A percentile compares a stretch with the other conserved stretches of the same genome.
Evolutionary conservation across 140 eudicot species (phyloP).

Genomic region (Cichorium intybus): DNA sequence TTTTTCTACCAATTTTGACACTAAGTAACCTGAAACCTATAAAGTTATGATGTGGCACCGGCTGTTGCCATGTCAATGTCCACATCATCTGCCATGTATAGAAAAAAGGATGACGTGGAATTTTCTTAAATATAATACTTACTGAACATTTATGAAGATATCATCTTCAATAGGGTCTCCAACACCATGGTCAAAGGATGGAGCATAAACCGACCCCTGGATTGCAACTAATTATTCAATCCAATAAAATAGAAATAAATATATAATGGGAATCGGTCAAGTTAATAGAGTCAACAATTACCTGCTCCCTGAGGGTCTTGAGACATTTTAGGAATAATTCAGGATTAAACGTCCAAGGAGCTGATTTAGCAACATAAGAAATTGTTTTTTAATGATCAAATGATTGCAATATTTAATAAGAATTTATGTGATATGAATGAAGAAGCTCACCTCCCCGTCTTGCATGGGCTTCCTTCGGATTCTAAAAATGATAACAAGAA

Average conservation of each 20-base stretch:
- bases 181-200: conserved; percentile 96
- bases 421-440: conserved; percentile 7
- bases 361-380: conserved; percentile 47
- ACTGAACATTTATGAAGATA: conserved; percentile 78
- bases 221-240: conserved; percentile 13
- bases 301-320: conserved; percentile 72
- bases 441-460: conserved; percentile 90
- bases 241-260: background rate
- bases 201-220: conserved; percentile 93
- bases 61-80: background rate
- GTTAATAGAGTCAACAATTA: conserved; percentile 20
- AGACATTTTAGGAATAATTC: conserved; percentile 65
- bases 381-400: background rate
- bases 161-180: conserved; percentile 98
- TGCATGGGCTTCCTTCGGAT: conserved; percentile 95
- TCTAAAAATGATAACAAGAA: conserved; percentile 40
- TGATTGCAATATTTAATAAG: conserved; percentile 18
- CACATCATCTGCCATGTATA: background rate
- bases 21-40: too few species aligned
- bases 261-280: background rate
- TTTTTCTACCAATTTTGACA: too few species aligned
- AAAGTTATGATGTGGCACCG: too few species aligned
- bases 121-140: conserved; percentile 29
- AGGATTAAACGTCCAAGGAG: conserved; percentile 97
- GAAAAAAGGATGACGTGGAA: conserved; percentile 6